phyloP scores from a whole-genome alignment of 768 basidiomycete genomes.

The Boletus barrowsii region DNA sequence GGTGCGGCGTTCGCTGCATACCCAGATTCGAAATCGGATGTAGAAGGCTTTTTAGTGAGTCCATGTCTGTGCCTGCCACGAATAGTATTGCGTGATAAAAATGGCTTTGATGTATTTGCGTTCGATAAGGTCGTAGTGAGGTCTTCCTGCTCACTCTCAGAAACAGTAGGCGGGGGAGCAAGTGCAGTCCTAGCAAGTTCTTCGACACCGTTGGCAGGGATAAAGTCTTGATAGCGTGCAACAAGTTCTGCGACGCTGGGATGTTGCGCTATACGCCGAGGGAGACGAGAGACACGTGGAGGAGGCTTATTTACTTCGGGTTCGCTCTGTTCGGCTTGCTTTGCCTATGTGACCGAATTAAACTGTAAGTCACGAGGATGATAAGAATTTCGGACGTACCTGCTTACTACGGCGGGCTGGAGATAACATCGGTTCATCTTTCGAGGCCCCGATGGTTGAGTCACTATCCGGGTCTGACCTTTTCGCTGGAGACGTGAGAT shows the following conservation, averaged over 20 bases:
- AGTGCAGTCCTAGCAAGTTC: conserved; percentile 71
- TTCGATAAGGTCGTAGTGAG: conserved; percentile 25
- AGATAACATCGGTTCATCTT: conserved; percentile 22
- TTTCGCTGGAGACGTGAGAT: conserved; percentile 13
- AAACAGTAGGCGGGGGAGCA: conserved; percentile 51
- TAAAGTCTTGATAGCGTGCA: conserved; percentile 73
- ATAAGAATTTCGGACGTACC: conserved; percentile 24
- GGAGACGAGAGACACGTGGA: conserved; percentile 54
- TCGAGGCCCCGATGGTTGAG: conserved; percentile 71
- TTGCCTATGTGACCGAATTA: conserved; percentile 17
- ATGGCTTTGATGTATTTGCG: conserved; percentile 19
- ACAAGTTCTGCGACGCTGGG: conserved; percentile 84
- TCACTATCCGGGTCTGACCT: conserved; percentile 77
- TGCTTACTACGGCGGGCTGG: conserved; percentile 16
- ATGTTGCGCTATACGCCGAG: conserved; percentile 53
- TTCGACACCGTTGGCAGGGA: conserved; percentile 69
- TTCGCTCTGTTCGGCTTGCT: conserved; percentile 24
- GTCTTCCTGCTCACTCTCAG: conserved; percentile 82
- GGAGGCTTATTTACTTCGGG: conserved; percentile 17
- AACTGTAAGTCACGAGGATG: background rate
- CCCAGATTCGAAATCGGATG: conserved; percentile 86
- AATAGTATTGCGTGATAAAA: conserved; percentile 34
- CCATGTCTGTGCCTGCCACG: conserved; percentile 49
- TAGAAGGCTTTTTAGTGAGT: conserved; percentile 52
- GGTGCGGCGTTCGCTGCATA: conserved; percentile 93